Evolutionary conservation across 805 yeast genomes (phyloP), one percentile per base, ranked within the genome.

Genomic region (Kluyveromyces lactis): DNA sequence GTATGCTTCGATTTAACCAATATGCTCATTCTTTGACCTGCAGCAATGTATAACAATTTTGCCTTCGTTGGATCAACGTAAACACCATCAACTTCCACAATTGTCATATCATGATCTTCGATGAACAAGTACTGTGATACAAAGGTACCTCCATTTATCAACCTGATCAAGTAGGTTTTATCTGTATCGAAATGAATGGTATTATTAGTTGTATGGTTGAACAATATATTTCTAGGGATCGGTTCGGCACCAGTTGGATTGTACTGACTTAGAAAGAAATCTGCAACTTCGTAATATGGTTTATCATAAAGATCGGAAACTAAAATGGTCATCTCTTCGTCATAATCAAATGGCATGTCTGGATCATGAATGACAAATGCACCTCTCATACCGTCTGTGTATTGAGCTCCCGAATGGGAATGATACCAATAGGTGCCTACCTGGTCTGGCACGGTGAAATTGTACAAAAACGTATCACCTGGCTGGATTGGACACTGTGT

Each of bases 381-480:
- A 54, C 81, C 92, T 66, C 87, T 73, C 77, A 83, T 73, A 58
- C 98, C 98, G 58, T 92, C 97, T 62, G 92, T 89, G 54, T 87
- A 87, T 64, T 89, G 95, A 51, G 89, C 90, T 17, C 72, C 63
- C 26, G 89, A 77, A 66, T 92, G 98, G 23, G 97, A 86, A 64
- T 92, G 98, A 71, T 90, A 92, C 98, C 98, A 92, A 71, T 71
- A 92, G 15, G 95, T 75, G 54, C 98, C 98, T 42, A 71, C 77
- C 64, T 92, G 96, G 44, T 59, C 62, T 36, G 74, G 75, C 44
- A 87, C 86, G 19, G 95, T 82, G 64, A 92, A 92, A 69, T 90
- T 87, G 71, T 92, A 92, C 46, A 80, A 62, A 64, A 76, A 69
- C 15, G 83, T 72, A 44, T 75, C 73, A 40, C 83, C 83, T 4